phyloP scores from a whole-genome alignment of 2,329 filamentous ascomycete genomes.

The Ophiocordyceps unilateralis region DNA sequence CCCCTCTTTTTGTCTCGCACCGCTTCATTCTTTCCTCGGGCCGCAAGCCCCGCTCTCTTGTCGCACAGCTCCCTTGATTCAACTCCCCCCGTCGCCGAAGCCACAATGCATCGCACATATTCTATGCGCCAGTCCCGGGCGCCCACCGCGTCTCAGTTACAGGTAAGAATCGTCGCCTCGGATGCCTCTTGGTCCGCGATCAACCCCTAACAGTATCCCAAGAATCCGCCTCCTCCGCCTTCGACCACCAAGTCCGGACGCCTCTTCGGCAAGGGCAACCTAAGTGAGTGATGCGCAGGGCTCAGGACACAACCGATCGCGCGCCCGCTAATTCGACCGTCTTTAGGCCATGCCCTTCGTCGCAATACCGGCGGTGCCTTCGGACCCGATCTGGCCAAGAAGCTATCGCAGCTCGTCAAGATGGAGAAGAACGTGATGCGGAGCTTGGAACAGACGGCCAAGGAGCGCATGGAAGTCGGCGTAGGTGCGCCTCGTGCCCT shows the following conservation, averaged over 20 bases:
- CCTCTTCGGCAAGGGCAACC: slow-evolving; percentile 69
- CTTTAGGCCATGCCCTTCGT: slow-evolving; percentile 47
- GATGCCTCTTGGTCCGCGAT: background rate
- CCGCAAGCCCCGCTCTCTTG: background rate
- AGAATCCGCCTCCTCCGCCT: slow-evolving; percentile 85
- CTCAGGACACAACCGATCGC: background rate
- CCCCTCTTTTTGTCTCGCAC: background rate
- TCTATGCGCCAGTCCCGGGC: slow-evolving; percentile 96
- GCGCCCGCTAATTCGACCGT: background rate
- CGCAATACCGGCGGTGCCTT: slow-evolving; percentile 62
- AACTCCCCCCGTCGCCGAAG: background rate
- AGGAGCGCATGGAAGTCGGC: slow-evolving; percentile 96
- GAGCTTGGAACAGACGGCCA: slow-evolving; percentile 84
- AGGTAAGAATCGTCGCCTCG: slow-evolving; percentile 21
- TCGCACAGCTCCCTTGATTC: background rate
- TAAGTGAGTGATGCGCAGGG: slow-evolving; percentile 50
- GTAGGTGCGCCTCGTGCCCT: slow-evolving; percentile 35
- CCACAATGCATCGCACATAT: slow-evolving; percentile 89
- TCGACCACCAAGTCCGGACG: slow-evolving; percentile 84
- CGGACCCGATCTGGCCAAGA: slow-evolving; percentile 81
- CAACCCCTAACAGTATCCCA: background rate
- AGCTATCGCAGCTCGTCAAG: slow-evolving; percentile 94
- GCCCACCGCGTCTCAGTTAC: slow-evolving; percentile 71
- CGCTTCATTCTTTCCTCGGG: background rate
- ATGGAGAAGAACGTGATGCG: slow-evolving; percentile 99